Percentiles rank a stretch among this genome's conserved stretches.
Conservation (phyloP, 345 rosid genomes). For the Camelina neglecta region DNA sequence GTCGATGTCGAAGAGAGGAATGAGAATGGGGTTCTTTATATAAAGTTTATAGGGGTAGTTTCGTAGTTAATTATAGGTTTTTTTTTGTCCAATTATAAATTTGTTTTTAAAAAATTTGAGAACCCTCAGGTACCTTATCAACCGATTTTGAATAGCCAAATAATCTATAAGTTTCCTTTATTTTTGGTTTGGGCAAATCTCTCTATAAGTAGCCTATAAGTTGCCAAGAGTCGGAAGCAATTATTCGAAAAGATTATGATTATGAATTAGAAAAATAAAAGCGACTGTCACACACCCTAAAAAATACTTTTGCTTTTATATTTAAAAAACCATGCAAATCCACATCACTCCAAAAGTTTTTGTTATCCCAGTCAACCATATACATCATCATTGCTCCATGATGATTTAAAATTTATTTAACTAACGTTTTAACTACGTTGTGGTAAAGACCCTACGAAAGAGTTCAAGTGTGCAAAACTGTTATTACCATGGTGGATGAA, state of each 20-base stretch:
- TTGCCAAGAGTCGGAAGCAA: conserved; percentile 28
- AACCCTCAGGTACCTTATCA: conserved; percentile 22
- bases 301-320: not conserved
- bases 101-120: not conserved
- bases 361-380: conserved; percentile 29
- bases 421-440: conserved; percentile 9
- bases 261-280: conserved; percentile 28
- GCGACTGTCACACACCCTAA: conserved; percentile 16
- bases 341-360: conserved; percentile 30
- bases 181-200: no score
- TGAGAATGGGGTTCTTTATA: conserved; percentile 28
- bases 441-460: not conserved
- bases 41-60: conserved; percentile 25
- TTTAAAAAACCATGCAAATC: not conserved
- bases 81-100: not conserved
- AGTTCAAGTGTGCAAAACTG: not conserved
- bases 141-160: conserved; percentile 10
- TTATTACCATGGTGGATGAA: not conserved
- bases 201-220: not conserved
- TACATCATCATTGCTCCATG: conserved; percentile 18
- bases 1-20: conserved; percentile 19
- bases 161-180: not conserved
- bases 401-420: not conserved
- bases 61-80: not conserved
- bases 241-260: conserved; percentile 34